Base-by-base conservation (phyloP, 257 asterid species). In the Eustoma russellianum region DNA sequence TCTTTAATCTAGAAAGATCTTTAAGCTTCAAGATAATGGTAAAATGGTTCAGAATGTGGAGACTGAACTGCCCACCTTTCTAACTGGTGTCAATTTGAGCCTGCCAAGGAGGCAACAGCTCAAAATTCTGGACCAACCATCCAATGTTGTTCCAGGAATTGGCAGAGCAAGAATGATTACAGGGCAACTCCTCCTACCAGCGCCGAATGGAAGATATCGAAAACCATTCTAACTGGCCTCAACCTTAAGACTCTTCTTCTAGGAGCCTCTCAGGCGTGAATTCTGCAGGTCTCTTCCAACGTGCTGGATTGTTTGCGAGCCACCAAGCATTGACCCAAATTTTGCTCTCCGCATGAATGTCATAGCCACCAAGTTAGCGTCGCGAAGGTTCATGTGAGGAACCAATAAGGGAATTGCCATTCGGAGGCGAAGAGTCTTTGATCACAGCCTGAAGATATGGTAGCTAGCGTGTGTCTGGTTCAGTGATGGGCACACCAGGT, bases 381-480 rank as follows among this genome's bases (percentile, higher is more conserved):
- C 92, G 19, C 83, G 70, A 65, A 83, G 89, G 74, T n/a, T n/a
- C n/a, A n/a, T n/a, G n/a, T n/a, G n/a, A n/a, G n/a, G n/a, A n/a
- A n/a, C n/a, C n/a, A n/a, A 83, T 87, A 83, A 82, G 1, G 96
- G 96, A 58, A 87, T 81, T 12, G 92, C 94, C 96, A 87, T 87
- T 1, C 94, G 51, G 2, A 83, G 84, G 9, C 96, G 85, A 38
- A 87, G 94, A 0, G 96, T 74, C 63, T 87, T 87, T 87, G 61
- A 87, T 7, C 65, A 87, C 96, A 0, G 94, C 96, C 48, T 87
- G 92, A 10, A 87, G 87, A 70, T 87, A 87, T 0, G 96, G 96
- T 14, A 86, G 85, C 53, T 79, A 0, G 88, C 79, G n/a, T n/a
- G n/a, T n/a, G n/a, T n/a, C n/a, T n/a, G n/a, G n/a, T n/a, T n/a